Evolutionary conservation across 148 eudicot genomes (phyloP).

Genomic region (Rheum nobile): DNA sequence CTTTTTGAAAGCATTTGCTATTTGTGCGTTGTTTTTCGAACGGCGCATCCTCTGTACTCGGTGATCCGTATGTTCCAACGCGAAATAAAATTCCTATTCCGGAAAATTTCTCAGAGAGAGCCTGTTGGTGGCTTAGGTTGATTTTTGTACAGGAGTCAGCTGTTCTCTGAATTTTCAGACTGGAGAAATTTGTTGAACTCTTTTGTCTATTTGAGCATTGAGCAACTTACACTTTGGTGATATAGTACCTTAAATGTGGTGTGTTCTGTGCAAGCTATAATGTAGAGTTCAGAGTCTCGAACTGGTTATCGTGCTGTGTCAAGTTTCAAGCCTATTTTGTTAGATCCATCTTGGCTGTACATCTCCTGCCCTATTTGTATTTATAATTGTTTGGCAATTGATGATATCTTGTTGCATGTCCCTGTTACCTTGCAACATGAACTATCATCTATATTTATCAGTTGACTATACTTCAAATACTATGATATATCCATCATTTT

Average conservation of each 20-base stretch:
- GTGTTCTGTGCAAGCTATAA: background rate
- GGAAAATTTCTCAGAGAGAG: background rate
- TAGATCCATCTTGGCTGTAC: background rate
- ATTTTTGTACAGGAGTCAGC: background rate
- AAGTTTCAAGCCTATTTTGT: background rate
- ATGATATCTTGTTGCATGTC: background rate
- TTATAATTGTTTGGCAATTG: background rate
- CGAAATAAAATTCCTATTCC: background rate
- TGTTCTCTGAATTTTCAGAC: background rate
- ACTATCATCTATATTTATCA: background rate
- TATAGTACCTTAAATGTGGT: too few species aligned
- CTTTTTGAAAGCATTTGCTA: background rate
- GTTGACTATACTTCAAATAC: background rate
- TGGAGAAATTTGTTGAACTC: background rate
- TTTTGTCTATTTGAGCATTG: background rate
- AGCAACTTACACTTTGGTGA: background rate
- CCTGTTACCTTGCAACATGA: background rate
- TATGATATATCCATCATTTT: background rate
- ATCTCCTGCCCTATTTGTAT: background rate
- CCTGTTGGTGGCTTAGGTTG: background rate
- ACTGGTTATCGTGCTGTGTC: background rate
- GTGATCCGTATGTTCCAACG: constrained; percentile 4
- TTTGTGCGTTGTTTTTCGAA: constrained; percentile 1
- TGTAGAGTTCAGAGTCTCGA: background rate
- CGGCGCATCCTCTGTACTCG: background rate